Conservation (phyloP, 139 green algal genomes). For the Chlorella sp. region DNA sequence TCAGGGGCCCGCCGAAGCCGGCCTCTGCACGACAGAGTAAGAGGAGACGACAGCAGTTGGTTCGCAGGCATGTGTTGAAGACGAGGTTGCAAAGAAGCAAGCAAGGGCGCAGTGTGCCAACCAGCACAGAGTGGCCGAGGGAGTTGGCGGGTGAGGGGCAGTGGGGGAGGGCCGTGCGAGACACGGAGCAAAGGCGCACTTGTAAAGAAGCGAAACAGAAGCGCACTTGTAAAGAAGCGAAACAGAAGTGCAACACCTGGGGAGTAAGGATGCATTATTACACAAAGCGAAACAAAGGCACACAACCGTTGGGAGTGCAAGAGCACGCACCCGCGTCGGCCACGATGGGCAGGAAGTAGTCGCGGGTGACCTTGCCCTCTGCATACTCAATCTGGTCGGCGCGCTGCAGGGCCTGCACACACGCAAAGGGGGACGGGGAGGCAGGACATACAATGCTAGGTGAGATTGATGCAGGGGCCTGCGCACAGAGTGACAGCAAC, state of each 20-base stretch:
- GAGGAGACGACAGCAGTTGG: too few relatives aligned
- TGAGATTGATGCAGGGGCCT: neutral
- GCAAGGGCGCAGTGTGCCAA: neutral
- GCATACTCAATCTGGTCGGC: slow-evolving; percentile 83
- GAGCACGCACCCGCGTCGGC: slow-evolving; percentile 59
- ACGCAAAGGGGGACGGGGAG: neutral
- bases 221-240: too few relatives aligned
- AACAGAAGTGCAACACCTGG: too few relatives aligned
- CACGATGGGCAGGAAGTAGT: slow-evolving; percentile 83
- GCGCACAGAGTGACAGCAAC: too few relatives aligned
- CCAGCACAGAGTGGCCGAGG: neutral
- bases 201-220: too few relatives aligned
- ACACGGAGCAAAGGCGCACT: too few relatives aligned
- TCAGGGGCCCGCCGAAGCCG: slow-evolving; percentile 90
- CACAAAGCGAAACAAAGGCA: neutral
- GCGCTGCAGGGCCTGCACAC: slow-evolving; percentile 54
- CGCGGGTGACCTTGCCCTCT: slow-evolving; percentile 65
- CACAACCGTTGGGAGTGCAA: neutral
- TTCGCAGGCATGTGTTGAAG: too few relatives aligned
- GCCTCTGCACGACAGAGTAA: slow-evolving; percentile 64
- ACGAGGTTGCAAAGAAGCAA: too few relatives aligned
- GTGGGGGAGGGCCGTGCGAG: too few relatives aligned
- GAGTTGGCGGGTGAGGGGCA: too few relatives aligned
- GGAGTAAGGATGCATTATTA: too few relatives aligned
- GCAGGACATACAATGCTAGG: neutral